phyloP scores from a whole-genome alignment of 139 green algal species.

The Nannochloris sp. region DNA sequence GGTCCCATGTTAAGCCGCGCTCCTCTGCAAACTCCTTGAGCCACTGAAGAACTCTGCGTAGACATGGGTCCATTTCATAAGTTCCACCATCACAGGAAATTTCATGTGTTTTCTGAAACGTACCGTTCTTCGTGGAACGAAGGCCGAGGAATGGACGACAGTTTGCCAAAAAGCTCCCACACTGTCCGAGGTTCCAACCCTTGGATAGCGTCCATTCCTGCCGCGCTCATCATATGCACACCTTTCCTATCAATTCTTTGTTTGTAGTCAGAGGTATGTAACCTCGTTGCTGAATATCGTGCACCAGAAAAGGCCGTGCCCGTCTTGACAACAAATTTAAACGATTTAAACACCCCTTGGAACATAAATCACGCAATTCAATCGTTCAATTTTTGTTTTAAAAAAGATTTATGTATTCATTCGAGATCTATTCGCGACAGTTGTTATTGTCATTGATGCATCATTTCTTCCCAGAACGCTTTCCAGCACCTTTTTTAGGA shows the following conservation, averaged over 20 bases:
- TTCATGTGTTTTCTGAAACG: too few relatives aligned
- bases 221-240: not conserved
- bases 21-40: slow-evolving; percentile 53
- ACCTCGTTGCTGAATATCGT: too few relatives aligned
- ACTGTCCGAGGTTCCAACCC: slow-evolving; percentile 26
- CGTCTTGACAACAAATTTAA: too few relatives aligned
- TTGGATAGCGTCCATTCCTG: not conserved
- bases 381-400: too few relatives aligned
- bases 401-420: not conserved
- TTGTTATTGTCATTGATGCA: not conserved
- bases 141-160: slow-evolving; percentile 42
- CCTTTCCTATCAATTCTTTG: not conserved
- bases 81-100: not conserved
- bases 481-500: slow-evolving; percentile 46
- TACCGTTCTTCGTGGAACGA: slow-evolving; percentile 45
- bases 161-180: slow-evolving; percentile 33
- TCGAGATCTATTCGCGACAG: not conserved
- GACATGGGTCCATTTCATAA: too few relatives aligned
- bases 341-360: too few relatives aligned
- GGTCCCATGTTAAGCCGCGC: slow-evolving; percentile 36
- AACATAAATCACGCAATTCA: too few relatives aligned
- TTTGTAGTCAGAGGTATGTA: too few relatives aligned
- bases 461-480: slow-evolving; percentile 37
- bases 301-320: too few relatives aligned
- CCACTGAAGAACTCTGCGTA: slow-evolving; percentile 44